Percentiles rank a stretch among this genome's conserved stretches.
phyloP scores from a whole-genome alignment of 345 rosid species.

The Citrus maxima region DNA sequence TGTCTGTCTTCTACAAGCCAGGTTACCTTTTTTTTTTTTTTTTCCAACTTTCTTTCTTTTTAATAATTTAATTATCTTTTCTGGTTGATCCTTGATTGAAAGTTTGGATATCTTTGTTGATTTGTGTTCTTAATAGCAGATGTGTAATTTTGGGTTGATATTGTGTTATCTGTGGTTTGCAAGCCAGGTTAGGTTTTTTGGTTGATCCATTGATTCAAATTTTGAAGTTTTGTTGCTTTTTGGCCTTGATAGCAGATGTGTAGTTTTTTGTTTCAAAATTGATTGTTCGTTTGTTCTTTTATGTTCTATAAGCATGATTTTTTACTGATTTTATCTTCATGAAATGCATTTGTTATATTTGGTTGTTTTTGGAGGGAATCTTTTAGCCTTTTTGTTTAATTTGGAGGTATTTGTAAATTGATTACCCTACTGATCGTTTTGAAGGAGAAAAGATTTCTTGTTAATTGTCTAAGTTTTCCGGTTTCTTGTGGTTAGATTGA shows the following conservation, averaged over 20 bases:
- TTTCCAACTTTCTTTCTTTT: too few relatives aligned
- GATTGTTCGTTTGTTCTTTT: background rate
- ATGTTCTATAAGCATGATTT: background rate
- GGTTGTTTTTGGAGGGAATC: background rate
- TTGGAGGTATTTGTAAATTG: background rate
- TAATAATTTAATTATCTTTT: background rate
- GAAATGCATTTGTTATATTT: background rate
- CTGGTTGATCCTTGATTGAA: background rate
- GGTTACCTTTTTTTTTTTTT: constrained; percentile 33
- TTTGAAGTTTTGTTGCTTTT: background rate
- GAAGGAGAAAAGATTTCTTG: background rate
- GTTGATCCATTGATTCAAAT: background rate
- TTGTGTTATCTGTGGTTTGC: constrained; percentile 85
- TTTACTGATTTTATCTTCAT: background rate
- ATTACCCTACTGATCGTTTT: background rate
- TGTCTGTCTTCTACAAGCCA: constrained; percentile 93
- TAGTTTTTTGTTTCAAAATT: background rate
- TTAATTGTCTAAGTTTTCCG: background rate
- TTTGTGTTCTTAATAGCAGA: background rate
- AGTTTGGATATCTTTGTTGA: background rate
- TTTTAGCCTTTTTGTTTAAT: background rate
- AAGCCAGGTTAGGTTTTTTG: constrained; percentile 75
- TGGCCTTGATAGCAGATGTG: background rate
- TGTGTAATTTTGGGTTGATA: constrained; percentile 29
- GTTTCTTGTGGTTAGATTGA: background rate